Evolutionary conservation across 805 yeast species (phyloP).

Genomic region (Wickerhamomyces hampshirensis): DNA sequence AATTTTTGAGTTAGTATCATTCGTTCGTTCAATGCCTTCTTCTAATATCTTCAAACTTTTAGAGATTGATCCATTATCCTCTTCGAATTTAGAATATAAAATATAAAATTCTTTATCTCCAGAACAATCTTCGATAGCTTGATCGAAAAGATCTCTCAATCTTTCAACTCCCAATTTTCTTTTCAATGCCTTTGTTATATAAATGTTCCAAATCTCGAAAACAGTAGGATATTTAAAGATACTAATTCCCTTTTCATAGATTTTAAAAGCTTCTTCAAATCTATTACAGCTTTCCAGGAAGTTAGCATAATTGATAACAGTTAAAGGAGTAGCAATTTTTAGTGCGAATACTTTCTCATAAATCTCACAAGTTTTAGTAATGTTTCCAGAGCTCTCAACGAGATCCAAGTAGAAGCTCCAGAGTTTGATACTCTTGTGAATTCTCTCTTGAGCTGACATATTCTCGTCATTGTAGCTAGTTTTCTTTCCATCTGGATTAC

Average conservation of each 20-base stretch:
- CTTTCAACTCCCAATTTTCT: conserved; percentile 40
- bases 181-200: conserved; percentile 47
- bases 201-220: conserved; percentile 69
- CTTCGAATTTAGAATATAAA: conserved; percentile 61
- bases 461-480: conserved; percentile 35
- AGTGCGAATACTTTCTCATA: conserved; percentile 53
- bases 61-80: conserved; percentile 43
- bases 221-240: conserved; percentile 56
- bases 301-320: conserved; percentile 60
- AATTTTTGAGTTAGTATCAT: conserved; percentile 26
- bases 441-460: conserved; percentile 49
- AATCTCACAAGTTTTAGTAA: conserved; percentile 32
- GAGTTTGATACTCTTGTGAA: conserved; percentile 55
- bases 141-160: conserved; percentile 71
- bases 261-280: conserved; percentile 46
- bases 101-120: conserved; percentile 42
- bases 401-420: conserved; percentile 77
- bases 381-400: conserved; percentile 50
- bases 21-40: conserved; percentile 32
- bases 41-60: conserved; percentile 46
- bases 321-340: conserved; percentile 65
- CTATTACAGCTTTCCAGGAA: conserved; percentile 46
- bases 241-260: conserved; percentile 66
- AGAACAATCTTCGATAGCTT: conserved; percentile 52
- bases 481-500: conserved; percentile 35